Evolutionary conservation across 768 basidiomycete species (phyloP), one percentile per base, ranked within the genome.

Genomic region (Saitozyma sp.): DNA sequence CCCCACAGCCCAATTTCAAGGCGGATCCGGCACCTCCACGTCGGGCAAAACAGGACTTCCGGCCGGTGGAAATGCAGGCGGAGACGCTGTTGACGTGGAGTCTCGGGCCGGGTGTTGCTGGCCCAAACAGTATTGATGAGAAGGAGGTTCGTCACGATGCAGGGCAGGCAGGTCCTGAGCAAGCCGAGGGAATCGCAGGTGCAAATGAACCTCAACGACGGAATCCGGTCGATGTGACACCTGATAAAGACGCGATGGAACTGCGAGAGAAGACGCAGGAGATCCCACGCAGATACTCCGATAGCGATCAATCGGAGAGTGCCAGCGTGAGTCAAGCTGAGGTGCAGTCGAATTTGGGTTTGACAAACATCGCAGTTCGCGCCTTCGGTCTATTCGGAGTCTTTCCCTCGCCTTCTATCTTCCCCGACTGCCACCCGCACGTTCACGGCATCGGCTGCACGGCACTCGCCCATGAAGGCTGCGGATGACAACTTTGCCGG

Each of bases 1-100:
- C 68, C 13, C 13, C 56, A 10, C 66, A 57, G 54, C 69, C 66
- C 16, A 40, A 38, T 41, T 71, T 63, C 52, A 37, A 10, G 37
- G 16, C 42, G 11, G 19, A 39, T 19, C 49, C 56, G 10, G 46
- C 40, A 38, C 19, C 46, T 14, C 17, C 42, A 16, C 29, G 17
- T 39, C n/a, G 51, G 43, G 8, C 50, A 20, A 17, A 53, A 29
- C 50, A 62, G 19, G 55, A 58, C 7, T 71, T 63, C 56, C 40
- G 63, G 46, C 54, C 63, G 2, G 69, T 70, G 3, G 63, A 67
- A 17, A 68, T 74, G 66, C 61, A 68, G 20, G 59, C 71, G 20
- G 73, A 74, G 51, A 74, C 73, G 5, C 57, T 74, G 19, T 52
- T 74, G 51, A 66, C 68, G 11, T 74, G 73, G 73, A 66, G 68